Conservation (phyloP, 2,329 filamentous ascomycete species). For the Cyphellophora europaea region DNA sequence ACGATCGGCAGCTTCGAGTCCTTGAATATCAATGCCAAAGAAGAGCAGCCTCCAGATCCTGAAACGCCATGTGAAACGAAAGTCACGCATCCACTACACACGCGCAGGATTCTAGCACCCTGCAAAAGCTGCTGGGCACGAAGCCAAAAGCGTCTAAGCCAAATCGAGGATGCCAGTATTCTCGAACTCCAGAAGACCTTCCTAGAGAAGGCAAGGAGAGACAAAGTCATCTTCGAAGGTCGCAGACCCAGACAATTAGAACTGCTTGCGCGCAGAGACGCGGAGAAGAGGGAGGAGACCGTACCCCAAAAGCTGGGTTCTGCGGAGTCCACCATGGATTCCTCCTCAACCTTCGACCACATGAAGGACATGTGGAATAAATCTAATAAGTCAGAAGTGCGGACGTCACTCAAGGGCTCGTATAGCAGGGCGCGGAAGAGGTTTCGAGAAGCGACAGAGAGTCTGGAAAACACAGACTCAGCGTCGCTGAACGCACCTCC, state of each 20-base stretch:
- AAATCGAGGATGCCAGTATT: neutral
- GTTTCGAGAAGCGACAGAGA: no score
- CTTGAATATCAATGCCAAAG: neutral
- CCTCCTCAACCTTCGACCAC: no score
- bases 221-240: constrained; percentile 1
- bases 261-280: neutral
- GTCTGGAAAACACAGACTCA: no score
- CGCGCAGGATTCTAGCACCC: neutral
- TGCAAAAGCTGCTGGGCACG: constrained; percentile 3
- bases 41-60: neutral
- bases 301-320: no score
- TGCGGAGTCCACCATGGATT: no score
- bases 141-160: neutral
- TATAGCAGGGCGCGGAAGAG: no score
- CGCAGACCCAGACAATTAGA: neutral
- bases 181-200: neutral
- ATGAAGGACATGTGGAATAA: no score
- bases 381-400: no score
- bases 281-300: neutral
- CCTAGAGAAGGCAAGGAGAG: neutral
- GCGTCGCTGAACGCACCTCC: no score
- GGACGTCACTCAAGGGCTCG: no score
- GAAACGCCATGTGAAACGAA: neutral
- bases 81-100: constrained; percentile 1
- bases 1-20: neutral